phyloP scores from a whole-genome alignment of 2,329 filamentous ascomycete species.

The Monilinia aucupariae region DNA sequence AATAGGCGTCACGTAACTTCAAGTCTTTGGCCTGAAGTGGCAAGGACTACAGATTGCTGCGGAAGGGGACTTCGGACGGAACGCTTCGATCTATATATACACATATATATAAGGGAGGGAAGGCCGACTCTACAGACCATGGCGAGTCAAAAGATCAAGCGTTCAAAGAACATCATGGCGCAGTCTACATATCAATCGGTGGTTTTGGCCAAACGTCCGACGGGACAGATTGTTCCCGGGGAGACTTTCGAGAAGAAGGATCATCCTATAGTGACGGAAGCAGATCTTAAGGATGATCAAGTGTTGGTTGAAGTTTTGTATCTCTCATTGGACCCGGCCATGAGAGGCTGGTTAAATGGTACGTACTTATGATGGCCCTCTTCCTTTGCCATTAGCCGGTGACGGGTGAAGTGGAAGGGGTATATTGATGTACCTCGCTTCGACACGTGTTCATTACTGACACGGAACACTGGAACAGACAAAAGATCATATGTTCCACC shows the following conservation, averaged over 20 bases:
- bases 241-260: slow-evolving; percentile 56
- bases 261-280: slow-evolving; percentile 41
- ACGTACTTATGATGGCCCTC: slow-evolving; percentile 19
- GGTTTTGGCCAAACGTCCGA: slow-evolving; percentile 60
- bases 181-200: slow-evolving; percentile 38
- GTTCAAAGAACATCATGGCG: slow-evolving; percentile 31
- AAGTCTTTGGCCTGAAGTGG: background rate
- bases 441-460: slow-evolving; percentile 7
- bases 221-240: slow-evolving; percentile 54
- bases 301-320: slow-evolving; percentile 58
- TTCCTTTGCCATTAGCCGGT: slow-evolving; percentile 12
- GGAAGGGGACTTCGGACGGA: background rate
- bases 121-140: slow-evolving; percentile 1
- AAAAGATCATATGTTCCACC: slow-evolving; percentile 61
- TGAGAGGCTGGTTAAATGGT: slow-evolving; percentile 67
- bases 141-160: slow-evolving; percentile 16
- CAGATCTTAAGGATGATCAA: slow-evolving; percentile 56
- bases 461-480: slow-evolving; percentile 27
- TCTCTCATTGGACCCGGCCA: slow-evolving; percentile 68
- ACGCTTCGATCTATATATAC: slow-evolving; percentile 3
- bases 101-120: slow-evolving; percentile 4
- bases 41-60: background rate
- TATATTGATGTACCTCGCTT: background rate
- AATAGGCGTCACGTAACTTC: slow-evolving; percentile 2
- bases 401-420: background rate